A percentile compares a stretch with the other conserved stretches of the same genome.
Conservation (phyloP, 768 basidiomycete species). For the Chalciporus chontae region DNA sequence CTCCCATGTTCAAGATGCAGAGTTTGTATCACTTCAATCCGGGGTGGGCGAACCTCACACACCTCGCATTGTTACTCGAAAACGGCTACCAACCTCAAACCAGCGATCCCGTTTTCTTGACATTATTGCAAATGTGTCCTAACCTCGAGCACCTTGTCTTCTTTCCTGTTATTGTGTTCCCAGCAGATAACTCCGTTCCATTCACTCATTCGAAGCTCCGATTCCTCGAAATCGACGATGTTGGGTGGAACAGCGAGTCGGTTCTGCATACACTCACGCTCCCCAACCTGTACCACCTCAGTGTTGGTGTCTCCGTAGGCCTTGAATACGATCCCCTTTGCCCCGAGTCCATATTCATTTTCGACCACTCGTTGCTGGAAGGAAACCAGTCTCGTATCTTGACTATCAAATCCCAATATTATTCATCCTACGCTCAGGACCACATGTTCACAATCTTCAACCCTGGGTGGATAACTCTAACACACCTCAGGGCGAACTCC, state of each 20-base stretch:
- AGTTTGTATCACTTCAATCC: slow-evolving; percentile 7
- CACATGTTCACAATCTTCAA: no score
- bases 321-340: no score
- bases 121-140: slow-evolving; percentile 18
- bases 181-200: neutral
- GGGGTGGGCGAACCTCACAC: slow-evolving; percentile 14
- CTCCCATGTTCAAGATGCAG: neutral
- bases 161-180: slow-evolving; percentile 5
- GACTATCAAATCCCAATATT: no score
- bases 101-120: slow-evolving; percentile 1
- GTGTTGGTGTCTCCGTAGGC: slow-evolving; percentile 4
- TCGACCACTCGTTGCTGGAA: no score
- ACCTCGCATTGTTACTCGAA: slow-evolving; percentile 2
- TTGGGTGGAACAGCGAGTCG: neutral
- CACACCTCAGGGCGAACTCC: no score
- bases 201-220: slow-evolving; percentile 15
- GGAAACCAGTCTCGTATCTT: no score
- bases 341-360: no score
- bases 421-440: no score
- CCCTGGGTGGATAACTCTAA: no score
- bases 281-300: slow-evolving; percentile 9
- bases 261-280: slow-evolving; percentile 14
- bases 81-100: neutral
- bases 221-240: slow-evolving; percentile 7
- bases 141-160: slow-evolving; percentile 12